A percentile compares a stretch with the other conserved stretches of the same genome.
Conservation (phyloP, 2,329 filamentous ascomycete species). For the Neonectria ditissima region DNA sequence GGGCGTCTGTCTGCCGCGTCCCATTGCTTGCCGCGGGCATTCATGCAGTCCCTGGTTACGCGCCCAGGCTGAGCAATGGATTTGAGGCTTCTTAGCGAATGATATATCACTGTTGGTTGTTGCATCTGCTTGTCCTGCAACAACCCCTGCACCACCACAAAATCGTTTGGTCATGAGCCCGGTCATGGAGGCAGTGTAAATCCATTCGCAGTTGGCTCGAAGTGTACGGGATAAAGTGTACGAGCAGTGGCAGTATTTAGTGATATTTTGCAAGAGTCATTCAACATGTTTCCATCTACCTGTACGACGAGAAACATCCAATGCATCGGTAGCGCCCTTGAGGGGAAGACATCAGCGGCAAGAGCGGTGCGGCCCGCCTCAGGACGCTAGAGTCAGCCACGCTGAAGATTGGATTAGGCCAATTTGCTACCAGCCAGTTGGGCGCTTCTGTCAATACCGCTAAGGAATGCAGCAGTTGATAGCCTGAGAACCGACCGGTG, state of each 20-base stretch:
- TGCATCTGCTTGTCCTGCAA: not conserved
- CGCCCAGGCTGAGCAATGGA: not conserved
- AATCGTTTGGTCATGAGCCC: not conserved
- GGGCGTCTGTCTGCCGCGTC: not conserved
- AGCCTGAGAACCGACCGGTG: not conserved
- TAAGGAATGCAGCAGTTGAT: not conserved
- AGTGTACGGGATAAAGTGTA: not conserved
- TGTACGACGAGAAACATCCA: not conserved
- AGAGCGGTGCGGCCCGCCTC: not conserved
- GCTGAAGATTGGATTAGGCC: not conserved
- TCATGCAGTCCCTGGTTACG: not conserved
- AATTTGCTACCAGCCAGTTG: not conserved
- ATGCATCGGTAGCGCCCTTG: not conserved
- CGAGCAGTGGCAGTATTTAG: not conserved
- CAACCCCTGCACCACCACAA: not conserved
- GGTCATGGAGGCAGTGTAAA: not conserved
- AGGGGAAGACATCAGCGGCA: not conserved
- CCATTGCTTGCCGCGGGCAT: not conserved
- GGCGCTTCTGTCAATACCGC: not conserved
- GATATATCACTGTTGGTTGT: not conserved
- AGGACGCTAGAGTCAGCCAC: not conserved
- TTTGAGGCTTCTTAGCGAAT: not conserved
- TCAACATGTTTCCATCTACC: not conserved
- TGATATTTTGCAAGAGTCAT: not conserved
- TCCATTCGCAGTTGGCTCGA: not conserved